Base-by-base conservation (phyloP, 495 filamentous ascomycete genomes). In the Cercophora scortea region DNA sequence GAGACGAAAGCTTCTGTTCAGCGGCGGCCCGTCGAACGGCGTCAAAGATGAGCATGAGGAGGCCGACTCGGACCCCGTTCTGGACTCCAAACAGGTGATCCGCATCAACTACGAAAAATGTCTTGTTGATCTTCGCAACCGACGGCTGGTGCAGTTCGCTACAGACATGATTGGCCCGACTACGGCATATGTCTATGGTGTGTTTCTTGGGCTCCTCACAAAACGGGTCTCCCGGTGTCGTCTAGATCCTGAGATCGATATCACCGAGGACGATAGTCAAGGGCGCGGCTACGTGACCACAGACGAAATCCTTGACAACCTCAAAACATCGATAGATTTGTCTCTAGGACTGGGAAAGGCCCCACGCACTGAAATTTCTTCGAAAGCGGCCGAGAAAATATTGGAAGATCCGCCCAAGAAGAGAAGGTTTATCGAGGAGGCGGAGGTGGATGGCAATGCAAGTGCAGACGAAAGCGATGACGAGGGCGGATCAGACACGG, bases 31-130 rank as follows among this genome's bases (percentile, higher is more conserved):
- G 13, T 54, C 54, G 56, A 63, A 66, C 33, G 63, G 61, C 6
- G 32, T 10, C 10, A 57, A 60, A 3, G 71, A 74, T 38, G 69
- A 70, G 13, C 10, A 38, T 10, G 69, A 70, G n/a, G 25, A 25
- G 25, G 25, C 25, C 25, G 69, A 68, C 6, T 51, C 63, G 43
- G 74, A 69, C 51, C 70, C 64, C 6, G 59, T 56, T 8, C 51
- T 77, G 0, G 63, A 65, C 44, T 65, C 64, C 5, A 61, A 84
- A 48, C 67, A 89, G 47, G 79, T 88, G 17, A 71, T 97, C 43
- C 83, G 87, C 32, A 75, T 96, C 19, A 95, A 96, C 65, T 85
- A 89, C 62, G 86, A 88, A 36, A 96, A 91, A 61, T 84, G 89
- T 42, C 75, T 82, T 5, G 87, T 97, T 12, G 76, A 86, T 15